These are phyloP conservation scores for Udeniomyces megalosporus DNA, from an alignment of 768 basidiomycete species.

Conservation along the genomic window DNA sequence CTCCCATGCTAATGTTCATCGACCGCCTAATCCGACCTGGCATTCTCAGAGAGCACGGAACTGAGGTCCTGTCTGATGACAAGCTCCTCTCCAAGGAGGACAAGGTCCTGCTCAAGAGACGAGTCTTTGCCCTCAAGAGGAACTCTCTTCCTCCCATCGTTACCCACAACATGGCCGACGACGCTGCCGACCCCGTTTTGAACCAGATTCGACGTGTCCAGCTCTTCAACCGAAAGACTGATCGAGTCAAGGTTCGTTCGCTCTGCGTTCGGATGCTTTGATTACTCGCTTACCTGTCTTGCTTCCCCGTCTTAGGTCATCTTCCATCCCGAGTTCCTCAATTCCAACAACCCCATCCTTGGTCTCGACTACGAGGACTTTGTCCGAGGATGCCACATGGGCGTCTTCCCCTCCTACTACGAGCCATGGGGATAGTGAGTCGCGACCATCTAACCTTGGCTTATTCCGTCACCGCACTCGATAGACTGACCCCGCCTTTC, in stretches of 20 bases:
- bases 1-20: too few relatives aligned
- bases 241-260: slow-evolving; percentile 68
- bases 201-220: slow-evolving; percentile 82
- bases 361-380: slow-evolving; percentile 99
- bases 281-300: background rate
- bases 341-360: slow-evolving; percentile 91
- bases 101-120: slow-evolving; percentile 81
- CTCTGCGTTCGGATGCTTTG: background rate
- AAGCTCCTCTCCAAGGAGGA: slow-evolving; percentile 78
- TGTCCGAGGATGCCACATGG: slow-evolving; percentile 91
- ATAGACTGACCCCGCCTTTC: too few relatives aligned
- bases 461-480: background rate
- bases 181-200: slow-evolving; percentile 76
- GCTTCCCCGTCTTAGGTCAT: background rate
- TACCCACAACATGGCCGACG: slow-evolving; percentile 99
- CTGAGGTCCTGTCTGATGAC: slow-evolving; percentile 52
- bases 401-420: slow-evolving; percentile 96
- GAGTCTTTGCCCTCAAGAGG: slow-evolving; percentile 89
- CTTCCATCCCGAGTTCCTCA: slow-evolving; percentile 45
- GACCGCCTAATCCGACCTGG: too few relatives aligned
- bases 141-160: slow-evolving; percentile 85
- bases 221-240: slow-evolving; percentile 71
- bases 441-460: background rate
- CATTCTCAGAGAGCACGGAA: slow-evolving; percentile 47
- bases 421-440: slow-evolving; percentile 61